These are phyloP conservation scores for Solanum tarapatanum DNA, from an alignment of 257 asterid species.

Conservation along the genomic window DNA sequence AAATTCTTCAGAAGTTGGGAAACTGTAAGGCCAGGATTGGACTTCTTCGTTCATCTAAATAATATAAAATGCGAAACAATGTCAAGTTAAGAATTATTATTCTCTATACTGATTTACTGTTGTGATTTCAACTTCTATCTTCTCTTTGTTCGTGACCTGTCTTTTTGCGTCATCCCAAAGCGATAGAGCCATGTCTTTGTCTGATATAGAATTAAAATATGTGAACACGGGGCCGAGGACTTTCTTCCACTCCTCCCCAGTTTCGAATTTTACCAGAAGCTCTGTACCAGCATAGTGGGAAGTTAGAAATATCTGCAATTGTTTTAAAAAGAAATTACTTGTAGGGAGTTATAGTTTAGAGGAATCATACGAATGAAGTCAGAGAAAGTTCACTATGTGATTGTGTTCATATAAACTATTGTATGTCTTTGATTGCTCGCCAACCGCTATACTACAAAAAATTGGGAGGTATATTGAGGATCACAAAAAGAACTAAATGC, in stretches of 20 bases:
- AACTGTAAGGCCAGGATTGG: constrained; percentile 24
- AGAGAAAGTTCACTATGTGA: neutral
- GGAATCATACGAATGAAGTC: neutral
- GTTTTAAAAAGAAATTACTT: neutral
- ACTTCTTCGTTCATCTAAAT: constrained; percentile 20
- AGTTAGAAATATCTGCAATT: constrained; percentile 23
- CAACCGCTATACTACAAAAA: neutral
- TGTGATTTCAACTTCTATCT: neutral
- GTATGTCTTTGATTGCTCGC: neutral
- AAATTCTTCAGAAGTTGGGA: constrained; percentile 23
- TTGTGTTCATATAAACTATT: neutral
- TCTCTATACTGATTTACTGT: neutral
- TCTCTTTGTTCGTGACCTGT: constrained; percentile 10
- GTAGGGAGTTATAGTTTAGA: neutral
- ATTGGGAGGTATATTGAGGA: neutral
- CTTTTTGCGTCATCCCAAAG: constrained; percentile 29
- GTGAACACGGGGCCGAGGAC: constrained; percentile 28
- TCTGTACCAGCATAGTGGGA: constrained; percentile 35
- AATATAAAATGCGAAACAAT: neutral
- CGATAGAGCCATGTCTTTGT: constrained; percentile 2
- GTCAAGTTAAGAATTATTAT: neutral
- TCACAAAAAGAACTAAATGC: neutral
- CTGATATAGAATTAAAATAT: constrained; percentile 21
- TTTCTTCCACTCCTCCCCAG: constrained; percentile 31
- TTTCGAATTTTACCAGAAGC: constrained; percentile 16